Conservation (phyloP, 257 asterid genomes). For the Parsonsia alboflavescens region DNA sequence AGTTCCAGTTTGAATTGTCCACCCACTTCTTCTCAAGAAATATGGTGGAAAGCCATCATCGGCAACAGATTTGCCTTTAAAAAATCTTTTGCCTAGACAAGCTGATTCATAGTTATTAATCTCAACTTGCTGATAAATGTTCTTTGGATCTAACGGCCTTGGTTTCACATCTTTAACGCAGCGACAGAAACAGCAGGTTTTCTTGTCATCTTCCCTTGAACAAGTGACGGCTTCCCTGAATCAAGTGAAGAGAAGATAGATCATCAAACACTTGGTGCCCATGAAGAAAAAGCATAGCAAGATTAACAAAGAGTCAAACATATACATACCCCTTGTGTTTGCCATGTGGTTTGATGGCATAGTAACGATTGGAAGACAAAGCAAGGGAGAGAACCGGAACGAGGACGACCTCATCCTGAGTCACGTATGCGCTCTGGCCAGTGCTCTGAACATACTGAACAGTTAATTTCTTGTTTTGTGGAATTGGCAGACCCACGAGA, state of each 20-base stretch:
- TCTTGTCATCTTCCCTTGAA: conserved; percentile 56
- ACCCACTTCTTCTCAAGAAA: conserved; percentile 26
- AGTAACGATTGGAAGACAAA: conserved; percentile 45
- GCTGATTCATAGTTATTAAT: conserved; percentile 8
- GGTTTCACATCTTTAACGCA: conserved; percentile 39
- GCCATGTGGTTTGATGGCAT: conserved; percentile 40
- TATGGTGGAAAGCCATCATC: conserved; percentile 21
- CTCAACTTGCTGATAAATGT: conserved; percentile 47
- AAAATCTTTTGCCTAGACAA: background rate
- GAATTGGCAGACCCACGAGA: conserved; percentile 42
- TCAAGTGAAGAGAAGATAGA: no score
- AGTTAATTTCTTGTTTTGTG: conserved; percentile 47
- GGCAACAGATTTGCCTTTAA: conserved; percentile 13
- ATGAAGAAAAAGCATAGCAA: no score
- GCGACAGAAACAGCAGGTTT: conserved; percentile 43
- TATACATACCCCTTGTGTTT: conserved; percentile 47
- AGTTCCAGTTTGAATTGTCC: conserved; percentile 29
- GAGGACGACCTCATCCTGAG: conserved; percentile 23
- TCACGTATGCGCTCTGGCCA: background rate
- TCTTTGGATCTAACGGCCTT: conserved; percentile 47
- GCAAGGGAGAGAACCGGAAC: conserved; percentile 51
- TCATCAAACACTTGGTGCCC: no score
- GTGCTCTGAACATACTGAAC: conserved; percentile 1
- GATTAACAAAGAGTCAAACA: background rate
- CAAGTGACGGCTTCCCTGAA: conserved; percentile 52